Evolutionary conservation across 2,329 filamentous ascomycete species (phyloP).

Genomic region (Mariannaea elegans): DNA sequence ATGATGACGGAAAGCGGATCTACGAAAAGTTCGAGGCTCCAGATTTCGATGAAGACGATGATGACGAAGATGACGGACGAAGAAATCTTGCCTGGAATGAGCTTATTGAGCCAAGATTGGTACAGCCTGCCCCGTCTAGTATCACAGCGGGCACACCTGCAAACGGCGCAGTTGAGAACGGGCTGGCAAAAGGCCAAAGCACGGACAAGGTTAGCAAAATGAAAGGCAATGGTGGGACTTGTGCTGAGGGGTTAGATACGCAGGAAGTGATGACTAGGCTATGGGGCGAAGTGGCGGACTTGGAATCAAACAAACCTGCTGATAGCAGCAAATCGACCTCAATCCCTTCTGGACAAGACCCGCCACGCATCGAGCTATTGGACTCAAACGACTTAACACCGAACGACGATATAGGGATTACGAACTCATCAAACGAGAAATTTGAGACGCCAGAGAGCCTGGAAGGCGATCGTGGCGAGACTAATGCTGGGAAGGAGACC

Average conservation of each 20-base stretch:
- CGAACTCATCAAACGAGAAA: constrained; percentile 28
- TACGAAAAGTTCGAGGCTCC: constrained; percentile 84
- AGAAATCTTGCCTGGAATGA: constrained; percentile 68
- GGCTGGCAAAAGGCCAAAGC: constrained; percentile 18
- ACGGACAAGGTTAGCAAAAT: constrained; percentile 40
- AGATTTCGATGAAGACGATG: constrained; percentile 67
- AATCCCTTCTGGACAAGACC: constrained; percentile 43
- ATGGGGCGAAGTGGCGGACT: constrained; percentile 34
- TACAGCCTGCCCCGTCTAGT: constrained; percentile 51
- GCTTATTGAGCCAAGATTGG: constrained; percentile 73
- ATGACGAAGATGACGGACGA: constrained; percentile 68
- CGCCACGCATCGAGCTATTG: constrained; percentile 32
- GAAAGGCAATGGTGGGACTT: constrained; percentile 30
- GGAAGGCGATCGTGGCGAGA: neutral
- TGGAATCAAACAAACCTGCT: constrained; percentile 24
- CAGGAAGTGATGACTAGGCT: constrained; percentile 42
- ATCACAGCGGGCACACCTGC: constrained; percentile 37
- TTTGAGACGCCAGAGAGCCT: neutral
- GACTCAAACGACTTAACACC: constrained; percentile 30
- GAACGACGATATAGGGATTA: constrained; percentile 35
- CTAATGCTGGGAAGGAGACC: neutral
- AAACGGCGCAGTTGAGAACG: constrained; percentile 36
- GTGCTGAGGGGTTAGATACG: constrained; percentile 40
- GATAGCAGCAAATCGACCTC: constrained; percentile 35
- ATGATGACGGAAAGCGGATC: constrained; percentile 75